phyloP scores from a whole-genome alignment of 768 basidiomycete species.

The Tylopilus cervinicoccineus region DNA sequence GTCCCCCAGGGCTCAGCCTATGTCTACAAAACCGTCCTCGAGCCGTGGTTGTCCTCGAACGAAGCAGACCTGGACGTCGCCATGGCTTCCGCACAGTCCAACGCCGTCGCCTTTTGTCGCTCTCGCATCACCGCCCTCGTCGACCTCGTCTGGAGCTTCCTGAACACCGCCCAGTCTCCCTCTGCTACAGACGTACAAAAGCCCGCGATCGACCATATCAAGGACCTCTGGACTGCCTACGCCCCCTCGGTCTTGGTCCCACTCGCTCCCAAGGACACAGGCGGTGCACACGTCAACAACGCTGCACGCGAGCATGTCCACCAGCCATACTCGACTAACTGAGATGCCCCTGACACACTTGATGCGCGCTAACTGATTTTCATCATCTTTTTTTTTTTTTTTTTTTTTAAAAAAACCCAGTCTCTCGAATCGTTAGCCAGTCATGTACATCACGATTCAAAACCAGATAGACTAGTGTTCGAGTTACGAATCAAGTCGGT shows the following conservation, averaged over 20 bases:
- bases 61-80: conserved; percentile 59
- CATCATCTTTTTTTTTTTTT: no score
- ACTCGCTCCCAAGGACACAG: conserved; percentile 14
- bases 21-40: conserved; percentile 55
- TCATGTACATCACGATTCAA: conserved; percentile 6
- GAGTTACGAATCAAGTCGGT: conserved; percentile 35
- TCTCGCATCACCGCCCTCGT: conserved; percentile 45
- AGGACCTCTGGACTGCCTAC: conserved; percentile 40
- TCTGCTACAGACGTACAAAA: conserved; percentile 22
- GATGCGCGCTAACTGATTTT: no score
- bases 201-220: conserved; percentile 26
- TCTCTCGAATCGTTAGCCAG: background rate
- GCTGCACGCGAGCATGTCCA: background rate
- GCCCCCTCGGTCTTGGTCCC: conserved; percentile 37
- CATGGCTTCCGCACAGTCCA: conserved; percentile 51
- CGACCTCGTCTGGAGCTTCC: conserved; percentile 41
- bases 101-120: conserved; percentile 52
- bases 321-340: conserved; percentile 10
- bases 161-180: conserved; percentile 37
- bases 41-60: conserved; percentile 57
- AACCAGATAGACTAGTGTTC: conserved; percentile 6
- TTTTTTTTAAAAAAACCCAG: no score
- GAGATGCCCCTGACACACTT: conserved; percentile 3
- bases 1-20: conserved; percentile 59
- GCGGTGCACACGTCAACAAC: conserved; percentile 9